Conservation (phyloP, 2,329 filamentous ascomycete species). For the Alternaria sp. region DNA sequence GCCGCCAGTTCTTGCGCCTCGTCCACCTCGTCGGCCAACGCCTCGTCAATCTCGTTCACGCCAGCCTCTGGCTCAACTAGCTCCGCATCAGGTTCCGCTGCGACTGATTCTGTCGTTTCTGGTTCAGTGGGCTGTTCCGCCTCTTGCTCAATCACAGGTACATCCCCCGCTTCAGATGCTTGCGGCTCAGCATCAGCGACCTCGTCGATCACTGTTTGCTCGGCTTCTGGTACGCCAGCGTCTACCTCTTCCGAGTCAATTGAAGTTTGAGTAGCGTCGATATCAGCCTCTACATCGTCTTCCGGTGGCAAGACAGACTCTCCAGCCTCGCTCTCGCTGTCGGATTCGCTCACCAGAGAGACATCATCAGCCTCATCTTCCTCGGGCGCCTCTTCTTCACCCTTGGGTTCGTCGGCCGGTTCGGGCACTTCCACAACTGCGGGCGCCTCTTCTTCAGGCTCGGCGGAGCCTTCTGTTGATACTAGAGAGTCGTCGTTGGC, state of each 20-base stretch:
- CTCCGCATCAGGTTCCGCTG: slow-evolving; percentile 5
- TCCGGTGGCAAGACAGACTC: neutral
- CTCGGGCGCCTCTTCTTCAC: neutral
- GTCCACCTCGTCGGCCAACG: neutral
- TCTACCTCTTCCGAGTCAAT: neutral
- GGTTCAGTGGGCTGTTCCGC: slow-evolving; percentile 9
- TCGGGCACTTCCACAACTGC: slow-evolving; percentile 9
- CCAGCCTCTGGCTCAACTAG: neutral
- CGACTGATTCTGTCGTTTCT: neutral
- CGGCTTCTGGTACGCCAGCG: slow-evolving; percentile 1
- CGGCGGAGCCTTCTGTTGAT: slow-evolving; percentile 11
- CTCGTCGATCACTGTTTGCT: neutral
- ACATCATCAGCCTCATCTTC: slow-evolving; percentile 4
- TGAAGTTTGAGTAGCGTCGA: neutral
- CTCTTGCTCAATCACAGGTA: neutral
- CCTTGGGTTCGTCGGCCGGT: slow-evolving; percentile 8
- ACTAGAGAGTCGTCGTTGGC: slow-evolving; percentile 3
- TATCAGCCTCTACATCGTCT: slow-evolving; percentile 3
- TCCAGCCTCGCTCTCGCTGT: slow-evolving; percentile 2
- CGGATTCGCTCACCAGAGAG: slow-evolving; percentile 4
- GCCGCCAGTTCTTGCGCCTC: neutral
- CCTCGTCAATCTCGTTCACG: neutral
- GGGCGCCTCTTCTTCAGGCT: slow-evolving; percentile 4
- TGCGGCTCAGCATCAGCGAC: slow-evolving; percentile 1
- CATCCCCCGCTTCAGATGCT: slow-evolving; percentile 5